Evolutionary conservation across 2,329 filamentous ascomycete species (phyloP), one percentile per base, ranked within the genome.

Genomic region (Malbranchea cinnamomea): DNA sequence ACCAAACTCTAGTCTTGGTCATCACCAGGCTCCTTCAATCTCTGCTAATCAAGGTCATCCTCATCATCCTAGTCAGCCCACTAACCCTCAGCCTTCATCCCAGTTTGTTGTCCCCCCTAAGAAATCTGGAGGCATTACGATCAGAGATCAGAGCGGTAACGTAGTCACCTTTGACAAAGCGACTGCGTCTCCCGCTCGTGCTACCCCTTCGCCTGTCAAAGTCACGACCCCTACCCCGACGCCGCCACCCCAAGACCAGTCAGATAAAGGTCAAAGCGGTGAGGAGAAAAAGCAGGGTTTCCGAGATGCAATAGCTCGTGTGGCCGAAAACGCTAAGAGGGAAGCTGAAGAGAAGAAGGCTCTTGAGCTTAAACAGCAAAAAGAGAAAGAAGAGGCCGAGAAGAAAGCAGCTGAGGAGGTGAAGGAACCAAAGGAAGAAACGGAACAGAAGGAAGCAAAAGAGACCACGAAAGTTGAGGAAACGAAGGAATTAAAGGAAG

Each of bases 221-320:
- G 35, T 33, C 15, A 30, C 34, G 19, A 71, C 83, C 30, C 74
- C 80, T 6, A 79, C 82, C 3, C 74, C 78, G 1, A 87, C 83
- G 0, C 81, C 82, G 6, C 82, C 84, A 8, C 81, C 82, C 14
- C 80, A 89, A 22, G 37, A 41, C 11, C 28, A 25, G 8, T n/a
- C 72, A 10, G 82, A 91, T 30, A 68, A 64, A 47, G 64, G 64
- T 23, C 89, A 89, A 66, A 78, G 78, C 2, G 70, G 72, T 20
- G 78, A 87, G 50, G 79, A 93, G 57, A 82, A 82, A 39, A 78
- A 78, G 54, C 74, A 79, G 50, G 77, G 82, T 50, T 76, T 92
- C 48, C 68, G 67, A 49, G 60, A 63, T 34, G 54, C 59, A 8
- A 57, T 65, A 31, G 57, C 55, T 16, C 33, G 29, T 9, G 21